Percentiles rank a stretch among this genome's conserved stretches.
phyloP scores from a whole-genome alignment of 1,284 basidiomycete species.

The Phellinidium pouzarii region DNA sequence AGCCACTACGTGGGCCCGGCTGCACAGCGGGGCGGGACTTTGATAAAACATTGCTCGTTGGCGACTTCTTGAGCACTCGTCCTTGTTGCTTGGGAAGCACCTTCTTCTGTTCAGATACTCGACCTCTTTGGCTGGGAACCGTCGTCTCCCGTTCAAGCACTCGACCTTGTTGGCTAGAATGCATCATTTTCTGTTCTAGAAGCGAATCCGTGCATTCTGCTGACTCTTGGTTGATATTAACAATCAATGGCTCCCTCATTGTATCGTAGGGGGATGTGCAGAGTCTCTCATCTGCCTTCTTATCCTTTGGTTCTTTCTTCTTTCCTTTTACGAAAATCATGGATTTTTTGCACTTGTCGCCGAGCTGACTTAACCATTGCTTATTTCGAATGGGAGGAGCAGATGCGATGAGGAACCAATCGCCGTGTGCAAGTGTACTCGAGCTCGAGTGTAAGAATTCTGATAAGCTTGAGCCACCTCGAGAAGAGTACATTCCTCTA shows the following conservation, averaged over 20 bases:
- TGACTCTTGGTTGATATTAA: conserved; percentile 3
- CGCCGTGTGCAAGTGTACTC: conserved; percentile 7
- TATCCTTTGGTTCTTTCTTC: conserved; percentile 1
- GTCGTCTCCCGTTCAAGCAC: too few species aligned
- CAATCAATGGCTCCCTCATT: background rate
- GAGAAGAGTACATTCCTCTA: background rate
- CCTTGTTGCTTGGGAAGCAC: conserved; percentile 10
- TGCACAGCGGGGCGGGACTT: background rate
- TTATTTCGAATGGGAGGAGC: conserved; percentile 6
- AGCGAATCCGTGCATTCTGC: background rate
- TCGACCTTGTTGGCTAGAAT: too few species aligned
- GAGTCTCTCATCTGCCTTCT: background rate
- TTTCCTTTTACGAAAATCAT: conserved; percentile 6
- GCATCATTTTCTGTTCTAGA: background rate
- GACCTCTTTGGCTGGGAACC: too few species aligned
- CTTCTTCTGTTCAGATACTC: too few species aligned
- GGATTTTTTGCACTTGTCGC: conserved; percentile 8
- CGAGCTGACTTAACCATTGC: conserved; percentile 12
- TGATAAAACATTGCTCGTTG: conserved; percentile 2
- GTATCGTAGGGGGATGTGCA: background rate
- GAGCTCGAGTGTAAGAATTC: background rate
- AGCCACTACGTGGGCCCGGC: conserved; percentile 1
- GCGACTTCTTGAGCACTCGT: background rate
- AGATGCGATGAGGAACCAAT: background rate
- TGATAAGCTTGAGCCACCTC: conserved; percentile 1